These are phyloP conservation scores for Porcisia hertigi DNA, from an alignment of 208 protist species.

Conservation along the genomic window DNA sequence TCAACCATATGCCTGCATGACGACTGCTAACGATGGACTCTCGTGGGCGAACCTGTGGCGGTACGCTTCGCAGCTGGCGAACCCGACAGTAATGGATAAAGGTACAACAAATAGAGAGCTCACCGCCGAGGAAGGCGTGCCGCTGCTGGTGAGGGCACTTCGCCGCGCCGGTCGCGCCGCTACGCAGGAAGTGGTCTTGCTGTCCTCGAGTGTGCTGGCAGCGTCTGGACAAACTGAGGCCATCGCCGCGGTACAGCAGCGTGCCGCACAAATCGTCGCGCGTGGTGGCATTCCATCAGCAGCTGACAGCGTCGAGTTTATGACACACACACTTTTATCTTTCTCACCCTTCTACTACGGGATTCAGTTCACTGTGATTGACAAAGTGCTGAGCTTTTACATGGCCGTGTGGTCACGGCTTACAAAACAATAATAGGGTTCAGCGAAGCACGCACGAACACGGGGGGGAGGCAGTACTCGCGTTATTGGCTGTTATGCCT, in stretches of 20 bases:
- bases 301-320: constrained; percentile 60
- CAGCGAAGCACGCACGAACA: neutral
- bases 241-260: constrained; percentile 35
- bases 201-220: constrained; percentile 39
- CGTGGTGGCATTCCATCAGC: constrained; percentile 37
- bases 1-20: constrained; percentile 41
- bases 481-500: neutral
- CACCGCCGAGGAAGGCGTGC: constrained; percentile 27
- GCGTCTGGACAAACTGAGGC: constrained; percentile 47
- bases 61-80: constrained; percentile 3
- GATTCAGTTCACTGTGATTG: constrained; percentile 63
- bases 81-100: neutral
- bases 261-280: constrained; percentile 27
- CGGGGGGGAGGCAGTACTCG: neutral
- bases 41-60: constrained; percentile 18
- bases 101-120: neutral
- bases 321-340: constrained; percentile 36
- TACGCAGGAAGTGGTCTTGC: constrained; percentile 43
- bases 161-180: constrained; percentile 40
- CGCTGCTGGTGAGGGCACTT: constrained; percentile 40
- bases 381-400: constrained; percentile 82
- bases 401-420: constrained; percentile 79
- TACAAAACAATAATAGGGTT: constrained; percentile 27
- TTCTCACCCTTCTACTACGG: constrained; percentile 66
- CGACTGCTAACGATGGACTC: constrained; percentile 10